These are phyloP conservation scores for Viola pubescens DNA, from an alignment of 441 rosid species.

Conservation along the genomic window DNA sequence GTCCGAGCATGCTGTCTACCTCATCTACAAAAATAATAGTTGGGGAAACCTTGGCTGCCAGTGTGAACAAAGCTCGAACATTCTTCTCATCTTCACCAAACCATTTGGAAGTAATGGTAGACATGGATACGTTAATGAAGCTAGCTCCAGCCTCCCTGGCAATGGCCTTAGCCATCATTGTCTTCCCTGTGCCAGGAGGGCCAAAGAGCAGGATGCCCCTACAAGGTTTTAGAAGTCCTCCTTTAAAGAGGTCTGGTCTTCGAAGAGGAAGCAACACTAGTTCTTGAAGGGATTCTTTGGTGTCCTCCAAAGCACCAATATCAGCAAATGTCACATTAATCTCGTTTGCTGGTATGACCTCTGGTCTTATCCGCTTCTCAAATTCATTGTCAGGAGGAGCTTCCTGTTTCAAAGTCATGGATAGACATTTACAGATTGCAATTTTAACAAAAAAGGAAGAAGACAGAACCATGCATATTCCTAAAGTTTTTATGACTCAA, in stretches of 20 bases:
- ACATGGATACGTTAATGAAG: constrained; percentile 73
- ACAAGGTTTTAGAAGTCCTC: constrained; percentile 71
- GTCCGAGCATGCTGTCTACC: constrained; percentile 85
- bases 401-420: constrained; percentile 21
- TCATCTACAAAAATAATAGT: constrained; percentile 71
- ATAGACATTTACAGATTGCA: neutral
- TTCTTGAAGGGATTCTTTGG: constrained; percentile 73
- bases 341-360: constrained; percentile 59
- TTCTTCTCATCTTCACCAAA: constrained; percentile 83
- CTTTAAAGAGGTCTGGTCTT: constrained; percentile 62
- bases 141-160: constrained; percentile 76
- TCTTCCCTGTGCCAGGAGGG: constrained; percentile 79
- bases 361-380: constrained; percentile 76
- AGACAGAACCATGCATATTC: neutral
- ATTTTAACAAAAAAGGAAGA: neutral
- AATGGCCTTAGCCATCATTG: constrained; percentile 77
- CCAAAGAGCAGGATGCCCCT: constrained; percentile 70
- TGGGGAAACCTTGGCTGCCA: constrained; percentile 72
- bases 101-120: constrained; percentile 73
- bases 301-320: constrained; percentile 65
- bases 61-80: constrained; percentile 60
- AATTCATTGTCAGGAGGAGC: constrained; percentile 58
- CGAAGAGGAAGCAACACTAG: constrained; percentile 75
- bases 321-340: constrained; percentile 54
- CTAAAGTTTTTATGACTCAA: too few species aligned